Evolutionary conservation across 495 filamentous ascomycete species (phyloP).

Genomic region (Penicillium psychrofluorescens): DNA sequence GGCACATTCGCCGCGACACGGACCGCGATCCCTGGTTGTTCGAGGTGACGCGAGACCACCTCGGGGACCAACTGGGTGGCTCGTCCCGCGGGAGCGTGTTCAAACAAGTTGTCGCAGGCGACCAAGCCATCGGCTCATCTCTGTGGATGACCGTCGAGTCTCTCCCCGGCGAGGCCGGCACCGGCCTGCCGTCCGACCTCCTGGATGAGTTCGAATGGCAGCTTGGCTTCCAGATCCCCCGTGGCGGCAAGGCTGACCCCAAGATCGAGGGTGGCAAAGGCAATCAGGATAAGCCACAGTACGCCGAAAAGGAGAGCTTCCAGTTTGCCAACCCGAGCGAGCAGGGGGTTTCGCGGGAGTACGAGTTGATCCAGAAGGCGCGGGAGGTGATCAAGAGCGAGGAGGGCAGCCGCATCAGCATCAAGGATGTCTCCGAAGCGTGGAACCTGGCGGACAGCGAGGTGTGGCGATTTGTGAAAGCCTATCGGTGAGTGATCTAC

Average conservation of each 20-base stretch:
- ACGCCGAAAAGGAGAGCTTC: slow-evolving; percentile 18
- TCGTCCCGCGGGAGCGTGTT: slow-evolving; percentile 60
- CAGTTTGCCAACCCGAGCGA: slow-evolving; percentile 37
- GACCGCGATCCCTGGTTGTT: slow-evolving; percentile 75
- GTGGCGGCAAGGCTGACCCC: slow-evolving; percentile 40
- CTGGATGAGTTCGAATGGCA: slow-evolving; percentile 73
- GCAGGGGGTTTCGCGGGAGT: slow-evolving; percentile 46
- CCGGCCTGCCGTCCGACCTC: slow-evolving; percentile 32
- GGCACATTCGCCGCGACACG: slow-evolving; percentile 67
- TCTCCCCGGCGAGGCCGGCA: slow-evolving; percentile 32
- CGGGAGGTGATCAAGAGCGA: slow-evolving; percentile 42
- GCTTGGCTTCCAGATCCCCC: slow-evolving; percentile 77
- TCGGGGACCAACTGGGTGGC: slow-evolving; percentile 52
- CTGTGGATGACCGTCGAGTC: slow-evolving; percentile 80
- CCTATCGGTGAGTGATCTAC: slow-evolving; percentile 41
- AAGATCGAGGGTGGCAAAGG: slow-evolving; percentile 43
- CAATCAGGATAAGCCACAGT: too few relatives aligned
- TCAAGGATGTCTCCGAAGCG: slow-evolving; percentile 66
- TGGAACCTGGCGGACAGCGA: slow-evolving; percentile 94
- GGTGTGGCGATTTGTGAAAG: slow-evolving; percentile 83
- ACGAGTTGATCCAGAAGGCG: slow-evolving; percentile 54
- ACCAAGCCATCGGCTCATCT: slow-evolving; percentile 48
- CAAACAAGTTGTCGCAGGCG: slow-evolving; percentile 74
- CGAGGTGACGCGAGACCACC: slow-evolving; percentile 61
- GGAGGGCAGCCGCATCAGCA: slow-evolving; percentile 19